Evolutionary conservation across 192 early-diverging fungal species (phyloP), one percentile per base, ranked within the genome.

Genomic region (Rhizophagus sp.): DNA sequence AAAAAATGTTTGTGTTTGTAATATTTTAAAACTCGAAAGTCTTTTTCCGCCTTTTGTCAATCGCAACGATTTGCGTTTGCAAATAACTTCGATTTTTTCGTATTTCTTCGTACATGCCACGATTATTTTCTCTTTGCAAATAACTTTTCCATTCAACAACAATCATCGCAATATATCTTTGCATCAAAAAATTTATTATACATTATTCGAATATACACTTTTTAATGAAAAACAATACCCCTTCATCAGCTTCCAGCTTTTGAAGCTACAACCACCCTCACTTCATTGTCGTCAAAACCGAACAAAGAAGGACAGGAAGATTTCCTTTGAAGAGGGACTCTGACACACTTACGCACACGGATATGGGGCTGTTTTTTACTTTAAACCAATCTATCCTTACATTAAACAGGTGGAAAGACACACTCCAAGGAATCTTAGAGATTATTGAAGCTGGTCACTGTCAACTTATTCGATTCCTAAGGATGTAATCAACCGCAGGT

Each of bases 401-500:
- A 36, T 15, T 50, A 50, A 73, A 73, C 71, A 73, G 27, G 47
- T 52, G 24, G 71, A 73, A 73, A 73, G 47, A 11, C 12, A 73
- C 47, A 49, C 71, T 73, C 71, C 41, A 47, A 50, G 34, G 41
- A 24, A 44, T 50, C n/a, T 11, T 50, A 5, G 39, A 27, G 13
- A 52, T 73, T 73, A 73, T 73, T 73, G 71, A 73, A 73, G 71
- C 71, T 73, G 71, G 71, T 73, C 71, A 73, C 71, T 73, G 71
- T 36, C 71, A 25, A 64, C 3, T 44, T 3, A 10, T 7, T 25
- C 71, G 71, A 39, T 73, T 73, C 71, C 71, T 73, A 73, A 73
- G 44, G 71, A 73, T 39, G 22, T 30, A 64, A 73, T 50, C 34
- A 24, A 19, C 12, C 34, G 71, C 71, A 49, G 71, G 71, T 73